Percentiles rank a stretch among this genome's conserved stretches.
Conservation (phyloP, 129 eudicot genomes). For the Chrysanthemum lavandulifolium region DNA sequence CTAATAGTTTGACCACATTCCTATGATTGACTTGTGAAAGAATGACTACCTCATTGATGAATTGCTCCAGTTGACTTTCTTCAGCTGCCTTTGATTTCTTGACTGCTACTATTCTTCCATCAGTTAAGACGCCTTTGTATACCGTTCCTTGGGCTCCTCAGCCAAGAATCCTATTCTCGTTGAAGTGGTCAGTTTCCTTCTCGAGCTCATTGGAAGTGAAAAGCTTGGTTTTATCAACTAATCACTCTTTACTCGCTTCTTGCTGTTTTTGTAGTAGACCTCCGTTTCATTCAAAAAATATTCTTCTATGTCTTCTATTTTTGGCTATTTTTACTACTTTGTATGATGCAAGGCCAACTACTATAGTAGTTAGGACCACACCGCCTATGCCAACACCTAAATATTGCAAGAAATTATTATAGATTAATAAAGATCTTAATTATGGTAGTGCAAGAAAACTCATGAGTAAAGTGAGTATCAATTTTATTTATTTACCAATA, state of each 20-base stretch:
- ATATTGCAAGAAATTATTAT: slow-evolving; percentile 7
- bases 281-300: slow-evolving; percentile 41
- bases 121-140: slow-evolving; percentile 36
- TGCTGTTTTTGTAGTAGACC: slow-evolving; percentile 30
- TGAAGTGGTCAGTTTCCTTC: slow-evolving; percentile 37
- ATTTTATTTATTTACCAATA: slow-evolving; percentile 14
- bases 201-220: slow-evolving; percentile 36
- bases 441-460: too few relatives aligned
- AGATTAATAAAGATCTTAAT: too few relatives aligned
- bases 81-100: too few relatives aligned
- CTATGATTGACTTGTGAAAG: too few relatives aligned
- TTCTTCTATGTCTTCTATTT: slow-evolving; percentile 22
- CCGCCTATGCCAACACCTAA: slow-evolving; percentile 34
- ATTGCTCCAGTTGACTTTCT: too few relatives aligned
- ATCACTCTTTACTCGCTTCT: slow-evolving; percentile 19
- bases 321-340: slow-evolving; percentile 16
- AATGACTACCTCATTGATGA: too few relatives aligned
- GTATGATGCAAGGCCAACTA: slow-evolving; percentile 14
- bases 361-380: slow-evolving; percentile 16
- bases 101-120: slow-evolving; percentile 38
- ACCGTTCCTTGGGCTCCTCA: slow-evolving; percentile 43
- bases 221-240: slow-evolving; percentile 27
- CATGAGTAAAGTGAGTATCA: neutral
- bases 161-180: slow-evolving; percentile 31
- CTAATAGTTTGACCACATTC: too few relatives aligned